phyloP scores from a whole-genome alignment of 2,329 filamentous ascomycete species.

The Monilinia polystroma region DNA sequence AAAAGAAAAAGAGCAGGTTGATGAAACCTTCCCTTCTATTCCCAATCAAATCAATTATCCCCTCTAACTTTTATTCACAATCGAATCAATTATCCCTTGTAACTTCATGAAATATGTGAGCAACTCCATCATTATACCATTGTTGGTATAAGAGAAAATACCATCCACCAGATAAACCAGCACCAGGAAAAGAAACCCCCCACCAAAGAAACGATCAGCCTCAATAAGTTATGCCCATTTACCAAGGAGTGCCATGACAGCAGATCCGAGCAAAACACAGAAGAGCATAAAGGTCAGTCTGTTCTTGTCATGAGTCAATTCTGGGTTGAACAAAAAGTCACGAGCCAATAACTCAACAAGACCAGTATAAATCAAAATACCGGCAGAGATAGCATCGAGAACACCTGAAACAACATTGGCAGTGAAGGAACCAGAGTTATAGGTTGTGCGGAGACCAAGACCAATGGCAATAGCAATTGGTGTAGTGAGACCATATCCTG shows the following conservation, averaged over 20 bases:
- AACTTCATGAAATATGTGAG: not conserved
- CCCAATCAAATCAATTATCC: not conserved
- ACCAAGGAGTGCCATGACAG: slow-evolving; percentile 50
- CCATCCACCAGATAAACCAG: not conserved
- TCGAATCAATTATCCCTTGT: not conserved
- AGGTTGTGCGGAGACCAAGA: slow-evolving; percentile 47
- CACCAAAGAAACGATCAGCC: not conserved
- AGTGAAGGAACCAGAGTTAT: slow-evolving; percentile 43
- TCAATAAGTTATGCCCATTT: slow-evolving; percentile 46
- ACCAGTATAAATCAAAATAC: slow-evolving; percentile 51
- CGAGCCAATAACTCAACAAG: slow-evolving; percentile 50
- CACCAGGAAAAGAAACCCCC: not conserved
- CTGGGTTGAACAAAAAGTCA: slow-evolving; percentile 51
- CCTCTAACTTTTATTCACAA: not conserved
- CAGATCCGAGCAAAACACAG: slow-evolving; percentile 45
- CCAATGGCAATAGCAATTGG: slow-evolving; percentile 53
- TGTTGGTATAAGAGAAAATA: not conserved
- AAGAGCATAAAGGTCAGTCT: slow-evolving; percentile 46
- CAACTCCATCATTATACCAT: not conserved
- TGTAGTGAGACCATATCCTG: slow-evolving; percentile 50
- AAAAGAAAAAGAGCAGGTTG: not conserved
- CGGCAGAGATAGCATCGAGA: slow-evolving; percentile 48
- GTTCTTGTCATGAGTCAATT: slow-evolving; percentile 44
- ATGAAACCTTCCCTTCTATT: not conserved
- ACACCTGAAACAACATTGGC: slow-evolving; percentile 48